These are phyloP conservation scores for Colletotrichum agaves DNA, from an alignment of 2,329 filamentous ascomycete species.

Conservation along the genomic window DNA sequence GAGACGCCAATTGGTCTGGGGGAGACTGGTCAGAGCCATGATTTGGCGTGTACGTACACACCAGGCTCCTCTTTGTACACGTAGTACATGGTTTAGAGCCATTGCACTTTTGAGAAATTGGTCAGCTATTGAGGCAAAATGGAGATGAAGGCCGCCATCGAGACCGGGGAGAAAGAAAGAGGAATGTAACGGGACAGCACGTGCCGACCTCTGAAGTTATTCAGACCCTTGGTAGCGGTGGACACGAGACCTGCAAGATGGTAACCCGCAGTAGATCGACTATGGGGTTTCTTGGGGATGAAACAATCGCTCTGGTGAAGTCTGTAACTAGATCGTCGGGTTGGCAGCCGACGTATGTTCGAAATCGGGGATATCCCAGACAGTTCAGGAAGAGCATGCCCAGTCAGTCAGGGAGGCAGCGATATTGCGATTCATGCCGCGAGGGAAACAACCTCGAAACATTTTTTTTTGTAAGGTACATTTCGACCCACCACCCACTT, in stretches of 20 bases:
- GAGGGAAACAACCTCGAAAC: neutral
- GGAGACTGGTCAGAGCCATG: conserved; percentile 26
- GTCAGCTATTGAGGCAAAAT: conserved; percentile 17
- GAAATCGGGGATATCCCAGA: conserved; percentile 12
- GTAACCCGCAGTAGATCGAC: conserved; percentile 15
- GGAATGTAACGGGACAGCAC: conserved; percentile 14
- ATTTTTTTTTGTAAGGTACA: neutral
- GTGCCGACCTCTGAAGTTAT: conserved; percentile 17
- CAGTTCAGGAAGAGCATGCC: neutral
- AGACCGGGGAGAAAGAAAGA: neutral
- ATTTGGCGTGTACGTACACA: conserved; percentile 39
- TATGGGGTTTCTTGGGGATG: conserved; percentile 15
- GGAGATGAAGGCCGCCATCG: neutral
- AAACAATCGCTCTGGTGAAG: conserved; percentile 20
- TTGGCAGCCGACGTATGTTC: conserved; percentile 13
- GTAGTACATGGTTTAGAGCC: conserved; percentile 41
- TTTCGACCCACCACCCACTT: conserved; percentile 24
- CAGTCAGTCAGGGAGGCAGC: conserved; percentile 15
- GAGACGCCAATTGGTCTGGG: conserved; percentile 32
- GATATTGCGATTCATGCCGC: conserved; percentile 19
- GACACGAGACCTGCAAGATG: conserved; percentile 25
- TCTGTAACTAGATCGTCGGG: conserved; percentile 27
- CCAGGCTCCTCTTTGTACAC: conserved; percentile 40
- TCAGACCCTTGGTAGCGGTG: neutral
- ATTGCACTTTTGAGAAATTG: conserved; percentile 40